Conservation (phyloP, 129 eudicot species). For the Mikania micrantha region DNA sequence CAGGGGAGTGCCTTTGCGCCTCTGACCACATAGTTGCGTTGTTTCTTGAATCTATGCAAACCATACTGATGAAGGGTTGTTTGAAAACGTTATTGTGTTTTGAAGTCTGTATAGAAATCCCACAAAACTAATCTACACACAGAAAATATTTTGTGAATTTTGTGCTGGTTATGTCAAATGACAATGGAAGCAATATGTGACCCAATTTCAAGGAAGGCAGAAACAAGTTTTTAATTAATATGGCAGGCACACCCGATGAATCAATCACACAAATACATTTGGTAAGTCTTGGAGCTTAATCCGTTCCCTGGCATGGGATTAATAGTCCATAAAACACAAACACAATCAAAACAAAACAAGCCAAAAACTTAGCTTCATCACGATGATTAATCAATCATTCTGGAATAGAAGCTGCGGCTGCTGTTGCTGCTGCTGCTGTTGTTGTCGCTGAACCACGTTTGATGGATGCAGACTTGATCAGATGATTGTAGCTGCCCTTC, state of each 20-base stretch:
- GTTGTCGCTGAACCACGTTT: slow-evolving; percentile 23
- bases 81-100: background rate
- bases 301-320: slow-evolving; percentile 22
- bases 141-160: slow-evolving; percentile 19
- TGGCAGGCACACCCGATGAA: slow-evolving; percentile 23
- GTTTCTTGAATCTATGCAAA: background rate
- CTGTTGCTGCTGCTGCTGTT: slow-evolving; percentile 23
- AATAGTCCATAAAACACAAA: slow-evolving; percentile 20
- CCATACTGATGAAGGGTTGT: background rate
- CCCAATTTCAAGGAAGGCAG: background rate
- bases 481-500: too few relatives aligned
- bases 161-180: slow-evolving; percentile 12
- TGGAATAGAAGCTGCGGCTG: too few relatives aligned
- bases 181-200: background rate
- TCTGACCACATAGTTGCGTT: too few relatives aligned
- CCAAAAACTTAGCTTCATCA: too few relatives aligned
- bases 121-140: slow-evolving; percentile 3
- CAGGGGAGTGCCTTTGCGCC: too few relatives aligned
- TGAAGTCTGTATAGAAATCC: background rate
- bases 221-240: slow-evolving; percentile 17
- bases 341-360: slow-evolving; percentile 23
- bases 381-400: too few relatives aligned
- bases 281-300: slow-evolving; percentile 17
- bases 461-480: too few relatives aligned
- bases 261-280: slow-evolving; percentile 31